These are phyloP conservation scores for Pyrrhoderma lamaoense DNA, from an alignment of 1,284 basidiomycete genomes.

Conservation along the genomic window DNA sequence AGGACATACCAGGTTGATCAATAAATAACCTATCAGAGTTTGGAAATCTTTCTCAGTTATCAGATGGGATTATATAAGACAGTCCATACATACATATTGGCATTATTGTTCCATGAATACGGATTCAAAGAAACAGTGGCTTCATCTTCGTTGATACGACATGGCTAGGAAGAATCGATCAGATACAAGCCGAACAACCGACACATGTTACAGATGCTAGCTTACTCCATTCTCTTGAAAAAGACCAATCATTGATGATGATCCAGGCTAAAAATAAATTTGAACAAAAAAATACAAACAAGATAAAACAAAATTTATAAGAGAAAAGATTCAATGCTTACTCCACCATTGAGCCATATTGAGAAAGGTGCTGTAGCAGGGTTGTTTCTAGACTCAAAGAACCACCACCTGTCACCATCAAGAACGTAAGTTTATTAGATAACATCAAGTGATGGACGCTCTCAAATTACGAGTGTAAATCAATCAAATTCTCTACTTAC, in stretches of 20 bases:
- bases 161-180: conserved; percentile 32
- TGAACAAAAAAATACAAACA: too few species aligned
- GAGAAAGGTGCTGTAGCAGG: conserved; percentile 50
- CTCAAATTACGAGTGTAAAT: too few species aligned
- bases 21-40: conserved; percentile 35
- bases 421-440: not conserved
- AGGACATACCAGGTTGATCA: conserved; percentile 42
- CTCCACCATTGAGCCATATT: conserved; percentile 62
- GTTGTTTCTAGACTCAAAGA: conserved; percentile 54
- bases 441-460: too few species aligned
- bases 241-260: conserved; percentile 60
- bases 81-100: conserved; percentile 37
- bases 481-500: conserved; percentile 27
- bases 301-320: not conserved
- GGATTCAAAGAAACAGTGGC: conserved; percentile 46
- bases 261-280: conserved; percentile 41
- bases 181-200: not conserved
- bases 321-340: conserved; percentile 26
- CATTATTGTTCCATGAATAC: conserved; percentile 57
- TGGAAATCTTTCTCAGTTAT: not conserved
- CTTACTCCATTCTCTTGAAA: conserved; percentile 50
- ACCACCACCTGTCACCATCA: conserved; percentile 48
- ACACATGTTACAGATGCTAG: conserved; percentile 14
- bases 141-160: conserved; percentile 52
- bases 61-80: not conserved